These are phyloP conservation scores for Vanrija sp. DNA, from an alignment of 1,284 basidiomycete species.

Conservation along the genomic window DNA sequence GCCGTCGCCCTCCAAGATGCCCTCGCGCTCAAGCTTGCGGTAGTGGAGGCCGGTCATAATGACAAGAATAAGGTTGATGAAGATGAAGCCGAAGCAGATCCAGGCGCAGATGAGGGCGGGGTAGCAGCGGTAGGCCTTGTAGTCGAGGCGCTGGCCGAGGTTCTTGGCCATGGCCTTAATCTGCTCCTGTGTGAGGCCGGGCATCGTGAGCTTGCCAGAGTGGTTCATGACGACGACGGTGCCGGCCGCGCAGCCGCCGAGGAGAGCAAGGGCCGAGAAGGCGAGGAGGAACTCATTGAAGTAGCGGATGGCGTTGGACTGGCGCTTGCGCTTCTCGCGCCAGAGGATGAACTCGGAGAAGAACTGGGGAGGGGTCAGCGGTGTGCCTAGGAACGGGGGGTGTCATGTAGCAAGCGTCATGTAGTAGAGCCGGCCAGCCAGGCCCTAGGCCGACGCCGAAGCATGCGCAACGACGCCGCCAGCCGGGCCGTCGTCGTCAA, in stretches of 20 bases:
- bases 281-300: slow-evolving; percentile 12
- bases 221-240: slow-evolving; percentile 6
- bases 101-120: slow-evolving; percentile 12
- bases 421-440: not conserved
- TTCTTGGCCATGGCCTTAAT: slow-evolving; percentile 3
- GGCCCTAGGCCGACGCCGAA: too few relatives aligned
- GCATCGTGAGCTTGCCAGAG: not conserved
- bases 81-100: slow-evolving; percentile 12
- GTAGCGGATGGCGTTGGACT: slow-evolving; percentile 7
- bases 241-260: slow-evolving; percentile 10
- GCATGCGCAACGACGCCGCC: too few relatives aligned
- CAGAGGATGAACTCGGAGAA: slow-evolving; percentile 11
- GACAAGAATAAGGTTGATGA: slow-evolving; percentile 7
- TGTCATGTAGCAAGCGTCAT: not conserved
- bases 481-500: too few relatives aligned
- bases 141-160: slow-evolving; percentile 2
- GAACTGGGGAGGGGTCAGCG: slow-evolving; percentile 4
- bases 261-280: slow-evolving; percentile 7
- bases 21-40: slow-evolving; percentile 5
- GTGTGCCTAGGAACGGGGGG: not conserved
- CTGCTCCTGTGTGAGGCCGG: not conserved
- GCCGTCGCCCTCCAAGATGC: not conserved
- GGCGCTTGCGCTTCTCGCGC: slow-evolving; percentile 11
- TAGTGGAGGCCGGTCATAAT: slow-evolving; percentile 14
- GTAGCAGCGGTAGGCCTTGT: slow-evolving; percentile 7